phyloP scores from a whole-genome alignment of 2,329 filamentous ascomycete species.

The Xylariaceae sp. region DNA sequence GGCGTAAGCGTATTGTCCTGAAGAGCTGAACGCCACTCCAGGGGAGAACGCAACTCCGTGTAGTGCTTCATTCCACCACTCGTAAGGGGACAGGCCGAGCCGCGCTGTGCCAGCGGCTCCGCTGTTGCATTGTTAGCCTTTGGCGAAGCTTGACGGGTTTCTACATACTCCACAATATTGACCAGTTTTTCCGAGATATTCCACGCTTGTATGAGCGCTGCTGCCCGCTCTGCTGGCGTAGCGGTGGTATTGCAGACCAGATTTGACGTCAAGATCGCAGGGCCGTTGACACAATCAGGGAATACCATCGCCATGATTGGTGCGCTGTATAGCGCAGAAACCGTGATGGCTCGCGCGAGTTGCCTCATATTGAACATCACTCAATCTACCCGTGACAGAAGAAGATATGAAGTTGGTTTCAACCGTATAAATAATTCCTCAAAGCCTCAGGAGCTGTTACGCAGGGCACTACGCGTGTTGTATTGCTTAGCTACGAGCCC shows the following conservation, averaged over 20 bases:
- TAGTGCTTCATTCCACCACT: constrained; percentile 67
- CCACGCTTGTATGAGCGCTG: constrained; percentile 41
- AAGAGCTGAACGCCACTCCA: constrained; percentile 44
- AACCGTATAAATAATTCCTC: no score
- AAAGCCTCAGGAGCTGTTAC: no score
- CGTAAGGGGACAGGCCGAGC: constrained; percentile 62
- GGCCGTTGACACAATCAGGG: constrained; percentile 43
- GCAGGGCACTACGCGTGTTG: no score
- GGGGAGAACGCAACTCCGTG: constrained; percentile 64
- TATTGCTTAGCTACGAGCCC: no score
- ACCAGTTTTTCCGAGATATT: constrained; percentile 43
- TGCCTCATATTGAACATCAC: constrained; percentile 10
- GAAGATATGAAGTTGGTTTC: no score
- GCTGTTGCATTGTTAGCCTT: constrained; percentile 32
- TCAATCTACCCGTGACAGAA: no score
- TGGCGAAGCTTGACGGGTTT: background rate
- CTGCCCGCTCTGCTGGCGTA: constrained; percentile 38
- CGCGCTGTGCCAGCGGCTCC: constrained; percentile 55
- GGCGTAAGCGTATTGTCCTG: constrained; percentile 37
- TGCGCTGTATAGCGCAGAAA: constrained; percentile 25
- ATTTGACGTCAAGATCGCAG: constrained; percentile 39
- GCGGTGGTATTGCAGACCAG: constrained; percentile 41
- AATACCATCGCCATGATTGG: constrained; percentile 32
- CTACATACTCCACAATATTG: constrained; percentile 42
- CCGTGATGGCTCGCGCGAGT: background rate